Base-by-base conservation (phyloP, 1,139 yeast species). In the Pichia sp. region DNA sequence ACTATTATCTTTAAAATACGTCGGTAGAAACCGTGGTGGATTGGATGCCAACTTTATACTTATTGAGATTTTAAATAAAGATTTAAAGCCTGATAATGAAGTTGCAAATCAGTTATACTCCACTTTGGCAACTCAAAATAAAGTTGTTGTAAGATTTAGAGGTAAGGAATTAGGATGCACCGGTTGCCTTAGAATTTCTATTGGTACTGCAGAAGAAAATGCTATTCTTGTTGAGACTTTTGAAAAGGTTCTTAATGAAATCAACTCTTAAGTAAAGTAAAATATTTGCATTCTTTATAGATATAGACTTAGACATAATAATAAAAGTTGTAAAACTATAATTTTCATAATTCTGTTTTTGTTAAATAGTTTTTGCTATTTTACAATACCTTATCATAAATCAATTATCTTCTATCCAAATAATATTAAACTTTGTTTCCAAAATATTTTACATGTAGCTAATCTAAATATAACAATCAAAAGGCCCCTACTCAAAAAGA, bases 151-250 rank as follows among this genome's bases (percentile, higher is more conserved):
- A 15, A 77, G 98, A 64, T 92, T 79, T 63, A 78, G 98, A 69
- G 98, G 98, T 35, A 77, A 72, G 30, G 98, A 92, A 67, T 74
- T 82, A 42, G 95, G 95, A 41, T 92, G 98, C 65, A 69, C 71
- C 4, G 98, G 98, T 34, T 87, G 88, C 42, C 69, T 92, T 49
- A 78, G 98, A 68, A 77, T 90, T 26, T 85, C 97, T 0, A 72
- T 92, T 39, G 98, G 98, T 25, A 89, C 96, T 0, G 70, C 67
- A 35, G 79, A 77, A 48, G 97, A 92, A 65, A 90, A 88, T 59
- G 64, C 70, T 40, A 56, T 60, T 16, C 67, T 92, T 49, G 62
- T 90, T 13, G 62, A 70, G 40, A 79, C 75, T 59, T 72, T 88
- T 51, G 61, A 62, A 43, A 58, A 63, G 39, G 72, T 70, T 8